Evolutionary conservation across 1,139 yeast genomes (phyloP), one percentile per base, ranked within the genome.

Genomic region (Saccharomycopsis hybrid): DNA sequence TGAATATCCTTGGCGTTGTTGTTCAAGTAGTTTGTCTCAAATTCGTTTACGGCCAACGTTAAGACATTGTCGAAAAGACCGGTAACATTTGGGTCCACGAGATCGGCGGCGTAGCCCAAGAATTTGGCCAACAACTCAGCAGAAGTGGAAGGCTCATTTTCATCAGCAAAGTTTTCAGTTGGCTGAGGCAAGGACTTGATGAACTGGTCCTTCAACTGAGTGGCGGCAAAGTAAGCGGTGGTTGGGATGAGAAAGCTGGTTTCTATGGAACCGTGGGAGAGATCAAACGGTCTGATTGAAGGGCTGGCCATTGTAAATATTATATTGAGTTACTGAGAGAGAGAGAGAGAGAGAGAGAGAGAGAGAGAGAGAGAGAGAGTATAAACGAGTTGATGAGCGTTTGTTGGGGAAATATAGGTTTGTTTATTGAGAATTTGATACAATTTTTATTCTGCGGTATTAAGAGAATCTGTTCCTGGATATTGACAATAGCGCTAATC

Each of bases 201-300:
- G 65, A 92, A 92, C 65, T 83, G 95, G 59, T 89, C 95, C 61
- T 87, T 84, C 60, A 94, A 76, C 69, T 90, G 96, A 55, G 92
- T 83, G 63, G 86, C 87, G 61, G 82, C 78, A 63, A 87, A 80
- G 64, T 86, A 85, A 54, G 83, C 74, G 53, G 81, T 78, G 45
- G 94, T 82, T 46, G 97, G 96, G 52, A 92, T 92, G 61, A 90
- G 75, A 51, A 90, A 72, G 39, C 92, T 83, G 67, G 89, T 89
- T 71, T 92, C 97, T 55, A 90, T 78, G 41, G 86, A 71, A 53
- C 97, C 97, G 63, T 88, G 95, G 55, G 80, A 71, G 60, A 92
- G 76, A 54, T 84, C 84, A 64, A 92, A 77, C 43, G 97, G 96
- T 68, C 90, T 78, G 60, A 60, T 60, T 40, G 51, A 44, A 31